A percentile compares a stretch with the other conserved stretches of the same genome.
phyloP scores from a whole-genome alignment of 2,329 filamentous ascomycete genomes.

The Sphaerostilbella broomeana region DNA sequence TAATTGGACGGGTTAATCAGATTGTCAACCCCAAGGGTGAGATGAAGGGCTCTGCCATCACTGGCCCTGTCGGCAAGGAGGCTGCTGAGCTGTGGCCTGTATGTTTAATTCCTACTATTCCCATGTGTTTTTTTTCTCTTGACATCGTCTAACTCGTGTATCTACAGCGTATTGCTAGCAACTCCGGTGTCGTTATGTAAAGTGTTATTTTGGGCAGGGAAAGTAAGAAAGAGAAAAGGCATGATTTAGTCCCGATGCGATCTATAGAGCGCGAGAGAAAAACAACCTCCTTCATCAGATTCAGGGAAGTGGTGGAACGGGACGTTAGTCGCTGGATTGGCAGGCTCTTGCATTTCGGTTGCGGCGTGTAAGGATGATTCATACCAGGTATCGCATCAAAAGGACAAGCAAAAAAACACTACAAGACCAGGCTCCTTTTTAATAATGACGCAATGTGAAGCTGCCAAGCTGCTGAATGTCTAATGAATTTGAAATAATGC shows the following conservation, averaged over 20 bases:
- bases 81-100: conserved; percentile 99
- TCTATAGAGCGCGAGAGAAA: conserved; percentile 26
- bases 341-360: conserved; percentile 47
- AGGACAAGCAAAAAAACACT: conserved; percentile 33
- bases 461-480: no score
- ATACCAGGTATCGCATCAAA: conserved; percentile 47
- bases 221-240: conserved; percentile 25
- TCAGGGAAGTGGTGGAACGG: conserved; percentile 16
- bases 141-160: neutral
- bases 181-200: conserved; percentile 99
- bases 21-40: conserved; percentile 99
- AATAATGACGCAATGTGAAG: conserved; percentile 1
- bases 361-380: conserved; percentile 47
- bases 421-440: conserved; percentile 18
- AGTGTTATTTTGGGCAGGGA: conserved; percentile 29
- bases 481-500: neutral
- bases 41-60: conserved; percentile 99
- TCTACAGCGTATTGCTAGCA: conserved; percentile 90
- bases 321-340: conserved; percentile 36
- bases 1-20: conserved; percentile 42
- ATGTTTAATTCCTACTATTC: conserved; percentile 37
- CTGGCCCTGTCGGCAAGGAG: conserved; percentile 98
- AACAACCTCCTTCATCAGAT: conserved; percentile 14
- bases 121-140: neutral
- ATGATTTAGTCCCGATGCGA: conserved; percentile 28